Conservation (phyloP, 352 stramenopile genomes). For the Pythium rishiriense region DNA sequence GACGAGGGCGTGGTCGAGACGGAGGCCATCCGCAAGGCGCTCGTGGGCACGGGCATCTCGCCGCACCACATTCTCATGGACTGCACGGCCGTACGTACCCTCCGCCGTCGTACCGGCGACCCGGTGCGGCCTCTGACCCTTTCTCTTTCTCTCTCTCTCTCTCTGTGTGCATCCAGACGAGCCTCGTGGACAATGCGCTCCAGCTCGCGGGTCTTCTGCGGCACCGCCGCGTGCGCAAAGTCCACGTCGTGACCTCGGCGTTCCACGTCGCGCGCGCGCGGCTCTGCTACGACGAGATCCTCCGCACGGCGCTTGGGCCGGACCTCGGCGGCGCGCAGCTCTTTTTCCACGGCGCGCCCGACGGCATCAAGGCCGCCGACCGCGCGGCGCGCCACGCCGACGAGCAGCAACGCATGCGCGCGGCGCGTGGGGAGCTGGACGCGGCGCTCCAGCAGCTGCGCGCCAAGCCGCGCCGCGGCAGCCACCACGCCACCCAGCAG, state of each 20-base stretch:
- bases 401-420: conserved; percentile 28
- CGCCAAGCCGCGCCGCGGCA: background rate
- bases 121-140: background rate
- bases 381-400: conserved; percentile 22
- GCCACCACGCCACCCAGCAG: background rate
- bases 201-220: conserved; percentile 32
- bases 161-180: conserved; percentile 25
- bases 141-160: background rate
- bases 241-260: conserved; percentile 42
- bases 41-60: conserved; percentile 53
- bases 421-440: conserved; percentile 14
- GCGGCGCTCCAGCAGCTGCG: conserved; percentile 11
- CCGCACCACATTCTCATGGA: conserved; percentile 73
- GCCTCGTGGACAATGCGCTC: conserved; percentile 40
- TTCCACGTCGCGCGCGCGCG: conserved; percentile 36
- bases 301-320: conserved; percentile 10
- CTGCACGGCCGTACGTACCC: conserved; percentile 48
- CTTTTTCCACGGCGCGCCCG: conserved; percentile 32
- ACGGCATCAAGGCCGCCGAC: conserved; percentile 29
- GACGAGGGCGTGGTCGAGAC: conserved; percentile 45
- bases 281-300: conserved; percentile 35
- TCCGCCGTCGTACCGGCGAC: background rate
- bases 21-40: conserved; percentile 52
- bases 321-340: conserved; percentile 30
- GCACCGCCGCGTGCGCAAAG: conserved; percentile 33